Base-by-base conservation (phyloP, 2,329 filamentous ascomycete species). In the Pseudogymnoascus sp. region DNA sequence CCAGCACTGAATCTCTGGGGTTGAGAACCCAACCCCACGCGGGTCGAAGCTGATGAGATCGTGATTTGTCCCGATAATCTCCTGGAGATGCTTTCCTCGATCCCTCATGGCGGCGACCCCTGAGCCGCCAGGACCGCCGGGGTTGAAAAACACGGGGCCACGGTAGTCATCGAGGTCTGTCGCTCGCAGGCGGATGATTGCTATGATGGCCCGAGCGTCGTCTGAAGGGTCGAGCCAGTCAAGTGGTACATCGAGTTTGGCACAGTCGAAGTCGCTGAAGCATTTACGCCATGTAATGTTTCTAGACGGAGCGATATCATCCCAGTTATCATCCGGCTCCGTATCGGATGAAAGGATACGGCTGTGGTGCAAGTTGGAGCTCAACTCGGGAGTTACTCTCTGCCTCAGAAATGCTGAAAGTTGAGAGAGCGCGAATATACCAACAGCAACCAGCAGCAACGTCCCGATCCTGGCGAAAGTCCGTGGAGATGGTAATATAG, bases 1-100 rank as follows among this genome's bases (percentile, higher is more conserved):
- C 76, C 79, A 82, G 65, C 80, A 82, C 57, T 81, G 77, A 12
- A 80, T 70, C 18, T 77, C 69, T 3, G 79, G 79, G 1, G 76
- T 73, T 2, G 79, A 79, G 6, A 75, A 72, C 3, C 79, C 78
- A 21, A 82, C 73, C 70, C 77, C 77, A 15, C 77, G 72, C 1
- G 77, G 77, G 63, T 79, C 77, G 58, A 79, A 79, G 1, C 76
- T 74, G 55, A 80, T 71, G 18, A 79, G 66, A 61, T 78, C 75
- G 62, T 73, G 71, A 38, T 76, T 71, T 0, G 61, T 57, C 34
- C 76, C 76, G 13, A 77, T 66, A 18, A 74, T 63, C 1, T 62
- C 57, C 35, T 76, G 76, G 1, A 78, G 59, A 4, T 58, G 37
- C 2, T 34, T 15, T 15, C 71, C 76, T 6, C 61, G 28, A 7